Evolutionary conservation across 129 eudicot species (phyloP).

Genomic region (Smallanthus sonchifolius): DNA sequence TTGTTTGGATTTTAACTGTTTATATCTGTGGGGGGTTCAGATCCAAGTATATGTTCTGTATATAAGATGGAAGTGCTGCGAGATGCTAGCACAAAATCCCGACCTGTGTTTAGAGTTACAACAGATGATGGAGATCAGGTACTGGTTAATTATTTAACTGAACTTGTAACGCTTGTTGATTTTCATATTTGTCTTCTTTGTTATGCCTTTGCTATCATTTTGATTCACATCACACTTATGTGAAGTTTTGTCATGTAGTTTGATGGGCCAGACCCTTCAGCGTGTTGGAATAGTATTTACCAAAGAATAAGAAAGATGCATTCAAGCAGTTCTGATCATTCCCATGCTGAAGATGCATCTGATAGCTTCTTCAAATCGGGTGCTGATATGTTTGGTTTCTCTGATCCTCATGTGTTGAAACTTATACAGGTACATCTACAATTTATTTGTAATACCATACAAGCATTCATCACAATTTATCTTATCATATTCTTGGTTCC

Average conservation of each 20-base stretch:
- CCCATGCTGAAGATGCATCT: constrained; percentile 31
- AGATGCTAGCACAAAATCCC: constrained; percentile 53
- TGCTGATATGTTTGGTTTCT: constrained; percentile 81
- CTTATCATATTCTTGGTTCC: neutral
- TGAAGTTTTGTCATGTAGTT: constrained; percentile 41
- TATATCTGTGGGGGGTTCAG: constrained; percentile 30
- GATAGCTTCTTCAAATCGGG: constrained; percentile 54
- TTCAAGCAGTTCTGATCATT: constrained; percentile 32
- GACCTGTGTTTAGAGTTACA: constrained; percentile 74
- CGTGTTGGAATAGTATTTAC: constrained; percentile 72
- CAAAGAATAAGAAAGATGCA: constrained; percentile 47
- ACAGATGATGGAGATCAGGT: constrained; percentile 77
- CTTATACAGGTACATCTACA: constrained; percentile 57
- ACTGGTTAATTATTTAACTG: constrained; percentile 6
- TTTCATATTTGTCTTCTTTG: neutral
- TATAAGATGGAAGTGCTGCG: constrained; percentile 83
- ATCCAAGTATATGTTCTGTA: constrained; percentile 44
- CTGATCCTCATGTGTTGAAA: constrained; percentile 70
- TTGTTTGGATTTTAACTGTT: constrained; percentile 1
- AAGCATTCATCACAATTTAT: neutral
- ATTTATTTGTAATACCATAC: neutral
- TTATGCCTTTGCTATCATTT: neutral
- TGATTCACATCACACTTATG: constrained; percentile 4
- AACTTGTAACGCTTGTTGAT: constrained; percentile 10
- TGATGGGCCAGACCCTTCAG: constrained; percentile 64